phyloP scores from a whole-genome alignment of 2,329 filamentous ascomycete genomes.

The Aspergillus proliferans region DNA sequence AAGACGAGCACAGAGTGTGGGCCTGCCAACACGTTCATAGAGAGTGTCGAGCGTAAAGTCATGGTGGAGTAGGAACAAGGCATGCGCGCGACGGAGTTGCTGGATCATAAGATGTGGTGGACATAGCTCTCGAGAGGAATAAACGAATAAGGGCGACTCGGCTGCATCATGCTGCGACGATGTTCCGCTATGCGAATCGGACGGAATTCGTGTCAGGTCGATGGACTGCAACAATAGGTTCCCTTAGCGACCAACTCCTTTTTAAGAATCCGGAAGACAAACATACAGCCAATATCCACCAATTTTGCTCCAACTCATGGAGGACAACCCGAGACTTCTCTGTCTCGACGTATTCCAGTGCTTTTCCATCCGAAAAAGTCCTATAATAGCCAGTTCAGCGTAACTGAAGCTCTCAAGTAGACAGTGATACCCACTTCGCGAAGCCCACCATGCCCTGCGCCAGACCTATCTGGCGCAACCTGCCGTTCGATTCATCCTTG shows the following conservation, averaged over 20 bases:
- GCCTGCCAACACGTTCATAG: conserved; percentile 57
- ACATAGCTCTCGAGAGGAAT: conserved; percentile 84
- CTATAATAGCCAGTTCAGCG: conserved; percentile 35
- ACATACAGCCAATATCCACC: conserved; percentile 91
- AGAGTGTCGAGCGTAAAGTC: conserved; percentile 66
- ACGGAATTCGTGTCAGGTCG: conserved; percentile 69
- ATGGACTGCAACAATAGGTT: conserved; percentile 54
- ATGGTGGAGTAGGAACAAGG: conserved; percentile 82
- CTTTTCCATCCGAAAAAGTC: conserved; percentile 71
- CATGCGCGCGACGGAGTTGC: conserved; percentile 77
- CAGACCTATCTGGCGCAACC: conserved; percentile 84
- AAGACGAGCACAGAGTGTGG: conserved; percentile 66
- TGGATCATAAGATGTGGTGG: conserved; percentile 70
- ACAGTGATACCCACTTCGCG: conserved; percentile 51
- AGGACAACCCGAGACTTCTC: conserved; percentile 79
- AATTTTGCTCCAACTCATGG: conserved; percentile 79
- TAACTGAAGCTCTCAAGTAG: not conserved
- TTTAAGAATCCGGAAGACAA: not conserved
- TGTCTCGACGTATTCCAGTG: conserved; percentile 83
- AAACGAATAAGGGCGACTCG: conserved; percentile 56
- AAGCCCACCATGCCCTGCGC: conserved; percentile 97
- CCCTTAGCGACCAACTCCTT: conserved; percentile 4
- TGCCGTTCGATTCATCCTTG: conserved; percentile 72
- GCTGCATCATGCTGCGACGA: conserved; percentile 30
- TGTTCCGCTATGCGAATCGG: conserved; percentile 40